Percentiles rank a stretch among this genome's conserved stretches.
Conservation (phyloP, 2,329 filamentous ascomycete genomes). For the Sphaerostilbella broomeana region DNA sequence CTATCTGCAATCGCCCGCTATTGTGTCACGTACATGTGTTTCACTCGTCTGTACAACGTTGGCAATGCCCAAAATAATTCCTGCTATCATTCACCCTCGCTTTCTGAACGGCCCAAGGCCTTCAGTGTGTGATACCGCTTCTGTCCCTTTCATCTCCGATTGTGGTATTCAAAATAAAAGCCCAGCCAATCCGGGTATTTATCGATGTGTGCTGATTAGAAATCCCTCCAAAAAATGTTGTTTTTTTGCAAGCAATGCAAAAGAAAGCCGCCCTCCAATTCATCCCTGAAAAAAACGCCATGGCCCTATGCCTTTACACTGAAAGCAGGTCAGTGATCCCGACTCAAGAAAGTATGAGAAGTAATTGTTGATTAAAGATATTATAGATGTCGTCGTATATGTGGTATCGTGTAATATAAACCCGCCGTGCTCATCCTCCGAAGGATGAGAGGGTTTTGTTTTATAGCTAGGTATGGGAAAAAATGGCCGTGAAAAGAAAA, state of each 20-base stretch:
- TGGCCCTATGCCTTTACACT: background rate
- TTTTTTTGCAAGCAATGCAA: background rate
- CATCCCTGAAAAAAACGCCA: slow-evolving; percentile 1
- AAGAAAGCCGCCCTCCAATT: too few species aligned
- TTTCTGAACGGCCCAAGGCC: too few species aligned
- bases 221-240: background rate
- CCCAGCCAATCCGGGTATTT: too few species aligned
- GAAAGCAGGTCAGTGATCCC: background rate
- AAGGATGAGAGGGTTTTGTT: background rate
- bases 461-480: background rate
- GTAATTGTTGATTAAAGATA: background rate
- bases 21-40: background rate
- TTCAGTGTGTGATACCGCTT: too few species aligned
- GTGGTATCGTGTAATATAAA: background rate
- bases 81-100: too few species aligned
- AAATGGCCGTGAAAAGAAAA: background rate
- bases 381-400: background rate
- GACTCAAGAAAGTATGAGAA: background rate
- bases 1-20: background rate
- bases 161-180: too few species aligned
- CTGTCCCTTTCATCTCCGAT: too few species aligned
- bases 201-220: too few species aligned
- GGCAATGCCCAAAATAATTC: too few species aligned
- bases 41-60: background rate
- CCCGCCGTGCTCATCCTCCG: slow-evolving; percentile 6